phyloP scores from a whole-genome alignment of 148 eudicot species.

The Rhododendron mucronatum region DNA sequence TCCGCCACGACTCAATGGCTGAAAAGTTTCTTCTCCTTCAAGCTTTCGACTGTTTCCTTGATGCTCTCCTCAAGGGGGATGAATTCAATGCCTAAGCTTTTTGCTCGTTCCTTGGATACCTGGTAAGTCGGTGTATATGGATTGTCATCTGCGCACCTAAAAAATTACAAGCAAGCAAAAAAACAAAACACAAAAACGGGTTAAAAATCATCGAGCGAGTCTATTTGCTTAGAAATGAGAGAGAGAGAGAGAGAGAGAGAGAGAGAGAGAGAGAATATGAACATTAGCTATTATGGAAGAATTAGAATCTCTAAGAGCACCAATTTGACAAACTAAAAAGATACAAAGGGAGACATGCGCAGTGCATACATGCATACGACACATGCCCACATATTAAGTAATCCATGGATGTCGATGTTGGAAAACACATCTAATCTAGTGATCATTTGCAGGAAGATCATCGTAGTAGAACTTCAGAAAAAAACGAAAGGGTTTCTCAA shows the following conservation, averaged over 20 bases:
- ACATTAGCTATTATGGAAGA: neutral
- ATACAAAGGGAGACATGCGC: neutral
- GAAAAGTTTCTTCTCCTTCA: slow-evolving; percentile 54
- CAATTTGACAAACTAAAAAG: neutral
- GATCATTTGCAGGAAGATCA: neutral
- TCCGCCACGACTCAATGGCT: neutral
- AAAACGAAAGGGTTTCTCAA: no score
- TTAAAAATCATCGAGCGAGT: neutral
- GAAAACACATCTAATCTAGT: neutral
- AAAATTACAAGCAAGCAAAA: neutral
- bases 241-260: neutral
- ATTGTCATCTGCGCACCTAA: slow-evolving; percentile 60
- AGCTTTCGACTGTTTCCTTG: slow-evolving; percentile 62
- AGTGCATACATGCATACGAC: neutral
- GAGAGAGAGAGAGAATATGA: neutral
- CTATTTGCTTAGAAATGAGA: neutral
- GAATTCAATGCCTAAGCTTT: slow-evolving; percentile 52
- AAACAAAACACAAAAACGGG: neutral
- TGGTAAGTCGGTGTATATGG: slow-evolving; percentile 31
- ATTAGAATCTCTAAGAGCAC: neutral
- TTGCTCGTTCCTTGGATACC: slow-evolving; percentile 47
- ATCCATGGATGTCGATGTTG: neutral
- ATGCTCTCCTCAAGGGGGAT: slow-evolving; percentile 40
- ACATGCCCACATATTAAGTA: neutral
- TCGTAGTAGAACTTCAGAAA: neutral